A percentile compares a stretch with the other conserved stretches of the same genome.
Evolutionary conservation across 371 early-diverging fungal genomes (phyloP).

Genomic region (Mucor piriformis): DNA sequence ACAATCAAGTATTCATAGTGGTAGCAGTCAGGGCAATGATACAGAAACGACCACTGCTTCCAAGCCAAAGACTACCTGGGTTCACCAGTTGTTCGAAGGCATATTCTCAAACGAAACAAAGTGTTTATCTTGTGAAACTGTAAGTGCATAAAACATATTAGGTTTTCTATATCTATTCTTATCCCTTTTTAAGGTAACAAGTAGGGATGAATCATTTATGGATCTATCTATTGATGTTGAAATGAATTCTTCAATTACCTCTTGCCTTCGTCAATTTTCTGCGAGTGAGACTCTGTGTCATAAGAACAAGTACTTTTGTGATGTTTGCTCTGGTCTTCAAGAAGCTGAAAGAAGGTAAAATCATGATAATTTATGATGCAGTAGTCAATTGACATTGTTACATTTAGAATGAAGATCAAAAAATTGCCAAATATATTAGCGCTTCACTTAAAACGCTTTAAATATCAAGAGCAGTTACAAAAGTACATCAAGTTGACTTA

Average conservation of each 20-base stretch:
- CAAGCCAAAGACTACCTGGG: constrained; percentile 74
- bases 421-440: constrained; percentile 92
- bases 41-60: neutral
- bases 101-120: constrained; percentile 93
- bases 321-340: constrained; percentile 91
- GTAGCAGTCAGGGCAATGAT: constrained; percentile 2
- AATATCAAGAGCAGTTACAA: constrained; percentile 91
- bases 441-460: constrained; percentile 95
- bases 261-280: constrained; percentile 93
- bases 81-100: constrained; percentile 95
- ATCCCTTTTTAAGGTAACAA: constrained; percentile 69
- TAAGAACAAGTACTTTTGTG: constrained; percentile 97
- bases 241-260: constrained; percentile 91
- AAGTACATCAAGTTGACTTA: constrained; percentile 93
- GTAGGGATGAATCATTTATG: constrained; percentile 92
- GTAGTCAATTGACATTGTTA: neutral
- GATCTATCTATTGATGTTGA: constrained; percentile 96
- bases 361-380: neutral
- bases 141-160: constrained; percentile 28
- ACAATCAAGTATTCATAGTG: constrained; percentile 18
- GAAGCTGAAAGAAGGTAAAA: constrained; percentile 91
- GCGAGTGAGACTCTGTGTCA: constrained; percentile 91
- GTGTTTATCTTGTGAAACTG: constrained; percentile 94
- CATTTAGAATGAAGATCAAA: constrained; percentile 90
- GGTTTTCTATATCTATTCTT: neutral